Evolutionary conservation across 2,329 filamentous ascomycete species (phyloP).

Genomic region (Pestalotiopsis sp.): DNA sequence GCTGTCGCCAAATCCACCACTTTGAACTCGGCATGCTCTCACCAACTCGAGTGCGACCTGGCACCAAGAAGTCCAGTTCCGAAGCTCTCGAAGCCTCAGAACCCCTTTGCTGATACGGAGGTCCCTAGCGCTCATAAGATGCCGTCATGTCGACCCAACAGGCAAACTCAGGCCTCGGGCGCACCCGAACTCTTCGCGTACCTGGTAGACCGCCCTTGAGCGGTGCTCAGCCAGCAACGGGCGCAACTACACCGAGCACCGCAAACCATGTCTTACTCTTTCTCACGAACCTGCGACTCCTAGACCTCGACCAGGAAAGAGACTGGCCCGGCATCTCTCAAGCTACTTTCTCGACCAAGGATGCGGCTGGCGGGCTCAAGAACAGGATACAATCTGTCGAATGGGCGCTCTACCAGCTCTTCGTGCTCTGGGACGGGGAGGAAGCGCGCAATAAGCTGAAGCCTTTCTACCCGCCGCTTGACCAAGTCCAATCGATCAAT

Average conservation of each 20-base stretch:
- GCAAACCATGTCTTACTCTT: constrained; percentile 67
- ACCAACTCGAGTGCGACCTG: background rate
- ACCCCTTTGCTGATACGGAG: background rate
- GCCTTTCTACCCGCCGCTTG: constrained; percentile 87
- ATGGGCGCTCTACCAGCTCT: constrained; percentile 89
- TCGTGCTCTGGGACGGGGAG: constrained; percentile 78
- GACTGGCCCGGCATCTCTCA: constrained; percentile 81
- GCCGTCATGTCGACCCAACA: constrained; percentile 34
- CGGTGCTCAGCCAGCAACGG: constrained; percentile 24
- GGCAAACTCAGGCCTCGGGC: constrained; percentile 32
- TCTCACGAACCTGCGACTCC: constrained; percentile 79
- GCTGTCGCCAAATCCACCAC: background rate
- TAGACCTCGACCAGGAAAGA: constrained; percentile 74
- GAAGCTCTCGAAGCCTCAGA: background rate
- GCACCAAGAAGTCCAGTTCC: background rate
- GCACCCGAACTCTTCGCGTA: constrained; percentile 31
- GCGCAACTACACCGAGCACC: constrained; percentile 26
- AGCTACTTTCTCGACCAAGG: constrained; percentile 69
- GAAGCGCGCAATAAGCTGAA: constrained; percentile 80
- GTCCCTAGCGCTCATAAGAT: constrained; percentile 20
- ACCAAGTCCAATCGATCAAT: constrained; percentile 89
- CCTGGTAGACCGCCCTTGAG: constrained; percentile 30
- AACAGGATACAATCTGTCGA: constrained; percentile 81
- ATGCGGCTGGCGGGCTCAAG: constrained; percentile 75
- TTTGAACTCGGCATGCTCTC: background rate